These are phyloP conservation scores for Cytospora paraplurivora DNA, from an alignment of 2,329 filamentous ascomycete species.

Conservation along the genomic window DNA sequence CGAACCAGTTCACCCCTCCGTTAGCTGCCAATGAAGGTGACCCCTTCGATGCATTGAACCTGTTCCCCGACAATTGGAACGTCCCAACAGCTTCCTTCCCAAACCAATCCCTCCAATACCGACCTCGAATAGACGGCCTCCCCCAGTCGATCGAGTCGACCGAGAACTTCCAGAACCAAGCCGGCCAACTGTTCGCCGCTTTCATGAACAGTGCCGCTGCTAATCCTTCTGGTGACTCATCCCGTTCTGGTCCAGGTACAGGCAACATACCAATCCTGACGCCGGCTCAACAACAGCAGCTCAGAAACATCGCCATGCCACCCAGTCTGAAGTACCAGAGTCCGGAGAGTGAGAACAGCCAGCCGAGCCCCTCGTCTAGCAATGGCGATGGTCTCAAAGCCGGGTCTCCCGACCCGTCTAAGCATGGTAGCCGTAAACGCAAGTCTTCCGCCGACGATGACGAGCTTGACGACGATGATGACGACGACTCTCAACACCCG, in stretches of 20 bases:
- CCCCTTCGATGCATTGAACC: conserved; percentile 23
- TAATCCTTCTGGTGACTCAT: conserved; percentile 36
- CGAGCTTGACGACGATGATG: conserved; percentile 62
- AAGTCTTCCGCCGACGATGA: conserved; percentile 66
- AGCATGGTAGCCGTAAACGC: conserved; percentile 60
- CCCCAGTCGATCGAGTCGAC: conserved; percentile 7
- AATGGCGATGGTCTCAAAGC: conserved; percentile 50
- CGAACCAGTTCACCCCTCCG: conserved; percentile 27
- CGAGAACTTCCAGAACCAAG: conserved; percentile 4
- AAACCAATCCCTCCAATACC: conserved; percentile 25
- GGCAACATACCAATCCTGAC: conserved; percentile 50
- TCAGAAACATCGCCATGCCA: conserved; percentile 67
- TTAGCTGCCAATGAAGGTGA: conserved; percentile 25
- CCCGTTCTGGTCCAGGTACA: conserved; percentile 37
- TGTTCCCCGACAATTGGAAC: conserved; percentile 28
- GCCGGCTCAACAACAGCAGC: conserved; percentile 60
- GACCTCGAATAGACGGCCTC: conserved; percentile 16
- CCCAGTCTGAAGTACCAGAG: conserved; percentile 62
- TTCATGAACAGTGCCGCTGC: conserved; percentile 33
- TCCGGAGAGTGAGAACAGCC: conserved; percentile 59
- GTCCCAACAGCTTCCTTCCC: conserved; percentile 26
- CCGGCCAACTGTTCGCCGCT: conserved; percentile 17
- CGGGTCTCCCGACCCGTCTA: conserved; percentile 63
- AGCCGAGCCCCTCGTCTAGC: conserved; percentile 60
- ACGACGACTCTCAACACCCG: conserved; percentile 57